These are phyloP conservation scores for Cenchrus americanus DNA, from an alignment of 176 grass and related monocot genomes.

Conservation along the genomic window DNA sequence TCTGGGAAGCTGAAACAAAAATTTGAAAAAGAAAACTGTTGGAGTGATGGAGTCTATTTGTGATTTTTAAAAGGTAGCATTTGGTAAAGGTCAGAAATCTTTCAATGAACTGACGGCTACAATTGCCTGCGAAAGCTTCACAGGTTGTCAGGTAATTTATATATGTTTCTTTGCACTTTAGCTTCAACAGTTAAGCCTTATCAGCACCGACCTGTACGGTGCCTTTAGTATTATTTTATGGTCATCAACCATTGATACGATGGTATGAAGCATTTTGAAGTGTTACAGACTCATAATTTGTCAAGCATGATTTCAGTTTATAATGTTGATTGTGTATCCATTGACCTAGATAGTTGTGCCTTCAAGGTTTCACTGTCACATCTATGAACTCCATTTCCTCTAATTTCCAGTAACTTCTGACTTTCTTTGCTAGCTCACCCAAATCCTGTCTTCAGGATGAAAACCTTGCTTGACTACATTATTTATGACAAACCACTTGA, in stretches of 20 bases:
- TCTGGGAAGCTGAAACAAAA: not conserved
- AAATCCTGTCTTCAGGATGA: not conserved
- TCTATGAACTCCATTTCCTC: conserved; percentile 19
- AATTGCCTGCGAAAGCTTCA: conserved; percentile 31
- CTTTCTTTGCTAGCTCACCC: not conserved
- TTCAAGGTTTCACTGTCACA: not conserved
- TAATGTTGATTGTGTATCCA: conserved; percentile 13
- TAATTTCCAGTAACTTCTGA: not conserved
- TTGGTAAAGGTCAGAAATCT: conserved; percentile 53
- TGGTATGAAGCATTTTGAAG: conserved; percentile 29
- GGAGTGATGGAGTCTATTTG: conserved; percentile 26
- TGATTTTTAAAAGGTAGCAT: conserved; percentile 52
- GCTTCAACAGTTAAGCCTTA: conserved; percentile 13
- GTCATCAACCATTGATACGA: conserved; percentile 19
- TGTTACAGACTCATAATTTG: conserved; percentile 25
- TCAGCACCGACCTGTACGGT: not conserved
- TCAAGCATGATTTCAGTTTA: conserved; percentile 9
- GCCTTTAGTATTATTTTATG: conserved; percentile 27
- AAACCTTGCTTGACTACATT: not conserved
- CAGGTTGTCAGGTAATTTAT: conserved; percentile 28
- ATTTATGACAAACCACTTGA: not conserved
- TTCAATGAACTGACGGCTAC: conserved; percentile 33
- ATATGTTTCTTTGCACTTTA: conserved; percentile 28
- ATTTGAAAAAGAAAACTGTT: conserved; percentile 21
- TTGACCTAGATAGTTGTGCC: not conserved